A percentile compares a stretch with the other conserved stretches of the same genome.
These are phyloP conservation scores for Annulohypoxylon nitens DNA, from an alignment of 495 filamentous ascomycete genomes.

Conservation along the genomic window DNA sequence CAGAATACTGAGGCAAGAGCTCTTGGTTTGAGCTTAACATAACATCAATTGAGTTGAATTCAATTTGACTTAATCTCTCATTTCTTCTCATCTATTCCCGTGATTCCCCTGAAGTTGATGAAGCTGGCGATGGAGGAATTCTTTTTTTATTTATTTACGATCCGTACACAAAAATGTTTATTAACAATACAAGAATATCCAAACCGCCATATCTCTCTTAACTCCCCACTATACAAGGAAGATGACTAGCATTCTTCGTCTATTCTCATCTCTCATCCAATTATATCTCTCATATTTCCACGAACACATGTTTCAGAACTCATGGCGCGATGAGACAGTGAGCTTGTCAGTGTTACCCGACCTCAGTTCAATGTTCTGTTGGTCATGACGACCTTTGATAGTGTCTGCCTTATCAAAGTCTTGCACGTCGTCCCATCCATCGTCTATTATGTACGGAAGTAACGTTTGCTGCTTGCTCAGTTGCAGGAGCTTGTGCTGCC, in stretches of 20 bases:
- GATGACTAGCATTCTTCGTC: slow-evolving; percentile 34
- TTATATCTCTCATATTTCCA: slow-evolving; percentile 11
- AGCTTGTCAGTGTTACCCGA: not conserved
- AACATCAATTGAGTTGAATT: slow-evolving; percentile 25
- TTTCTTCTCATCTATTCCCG: not conserved
- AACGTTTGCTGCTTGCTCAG: slow-evolving; percentile 6
- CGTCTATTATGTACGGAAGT: slow-evolving; percentile 15
- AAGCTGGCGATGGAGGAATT: not conserved
- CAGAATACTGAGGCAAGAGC: slow-evolving; percentile 5
- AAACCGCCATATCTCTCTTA: slow-evolving; percentile 3
- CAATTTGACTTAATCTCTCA: not conserved
- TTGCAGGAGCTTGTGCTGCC: not conserved
- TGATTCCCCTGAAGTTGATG: not conserved
- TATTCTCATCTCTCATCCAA: slow-evolving; percentile 18
- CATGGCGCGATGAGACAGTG: not conserved
- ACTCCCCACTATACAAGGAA: slow-evolving; percentile 18
- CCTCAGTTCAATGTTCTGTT: not conserved
- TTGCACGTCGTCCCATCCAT: not conserved
- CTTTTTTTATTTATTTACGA: not conserved
- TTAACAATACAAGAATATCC: slow-evolving; percentile 22
- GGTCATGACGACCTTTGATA: not conserved
- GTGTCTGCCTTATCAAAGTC: not conserved
- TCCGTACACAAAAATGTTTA: slow-evolving; percentile 13
- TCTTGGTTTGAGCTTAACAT: slow-evolving; percentile 41
- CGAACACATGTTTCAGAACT: not conserved